phyloP scores from a whole-genome alignment of 768 basidiomycete species.

The Harrya chromipes region DNA sequence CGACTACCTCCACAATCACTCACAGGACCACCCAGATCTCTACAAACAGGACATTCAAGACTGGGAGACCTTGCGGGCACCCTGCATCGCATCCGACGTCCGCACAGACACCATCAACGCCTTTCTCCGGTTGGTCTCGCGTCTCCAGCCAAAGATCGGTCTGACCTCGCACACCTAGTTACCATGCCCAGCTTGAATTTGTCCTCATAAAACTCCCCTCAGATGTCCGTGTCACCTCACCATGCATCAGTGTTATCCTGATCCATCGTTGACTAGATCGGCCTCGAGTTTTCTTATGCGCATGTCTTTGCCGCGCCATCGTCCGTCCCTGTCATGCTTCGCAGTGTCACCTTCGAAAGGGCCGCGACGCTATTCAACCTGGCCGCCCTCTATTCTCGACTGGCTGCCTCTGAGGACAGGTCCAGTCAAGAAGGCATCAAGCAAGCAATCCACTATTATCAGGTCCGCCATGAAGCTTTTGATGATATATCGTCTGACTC shows the following conservation, averaged over 20 bases:
- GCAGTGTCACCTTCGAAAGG: constrained; percentile 80
- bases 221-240: constrained; percentile 47
- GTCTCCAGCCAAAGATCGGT: background rate
- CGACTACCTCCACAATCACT: constrained; percentile 64
- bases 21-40: constrained; percentile 77
- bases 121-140: constrained; percentile 53
- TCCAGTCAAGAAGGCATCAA: constrained; percentile 79
- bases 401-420: constrained; percentile 71
- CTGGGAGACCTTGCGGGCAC: constrained; percentile 66
- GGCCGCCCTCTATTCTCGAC: constrained; percentile 78
- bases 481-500: constrained; percentile 12
- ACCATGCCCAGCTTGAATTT: constrained; percentile 87
- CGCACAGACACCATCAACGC: constrained; percentile 50
- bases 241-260: constrained; percentile 9
- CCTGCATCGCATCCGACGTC: constrained; percentile 53
- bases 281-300: constrained; percentile 68
- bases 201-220: constrained; percentile 81
- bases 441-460: constrained; percentile 65
- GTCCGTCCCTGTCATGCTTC: constrained; percentile 57
- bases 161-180: constrained; percentile 45
- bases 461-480: constrained; percentile 41
- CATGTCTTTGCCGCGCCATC: constrained; percentile 57
- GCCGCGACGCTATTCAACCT: constrained; percentile 81
- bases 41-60: constrained; percentile 73
- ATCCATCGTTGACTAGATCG: constrained; percentile 46